Percentiles rank a stretch among this genome's conserved stretches.
Evolutionary conservation across 306 rosid genomes (phyloP).

Genomic region (Rubus idaeus): DNA sequence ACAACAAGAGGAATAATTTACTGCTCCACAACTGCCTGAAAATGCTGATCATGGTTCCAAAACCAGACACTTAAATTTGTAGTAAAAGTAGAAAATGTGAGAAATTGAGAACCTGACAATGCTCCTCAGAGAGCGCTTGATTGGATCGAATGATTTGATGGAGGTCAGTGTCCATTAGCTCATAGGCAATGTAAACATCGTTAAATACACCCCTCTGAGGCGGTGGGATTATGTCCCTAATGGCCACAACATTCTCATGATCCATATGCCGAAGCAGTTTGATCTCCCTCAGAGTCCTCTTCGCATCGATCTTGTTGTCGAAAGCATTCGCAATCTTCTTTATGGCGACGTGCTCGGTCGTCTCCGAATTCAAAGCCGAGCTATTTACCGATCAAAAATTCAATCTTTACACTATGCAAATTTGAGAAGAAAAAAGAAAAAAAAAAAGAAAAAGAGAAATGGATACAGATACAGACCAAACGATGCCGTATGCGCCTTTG

Average conservation of each 20-base stretch:
- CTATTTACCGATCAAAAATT: slow-evolving; percentile 22
- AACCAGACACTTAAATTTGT: not conserved
- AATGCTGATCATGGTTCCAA: too few species aligned
- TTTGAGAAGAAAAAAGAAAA: not conserved
- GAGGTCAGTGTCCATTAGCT: slow-evolving; percentile 98
- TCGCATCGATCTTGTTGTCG: slow-evolving; percentile 92
- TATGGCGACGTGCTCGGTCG: slow-evolving; percentile 83
- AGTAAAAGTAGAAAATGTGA: not conserved
- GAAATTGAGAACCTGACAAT: slow-evolving; percentile 67
- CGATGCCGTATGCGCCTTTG: slow-evolving; percentile 97
- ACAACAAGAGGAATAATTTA: not conserved
- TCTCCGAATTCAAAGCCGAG: slow-evolving; percentile 84
- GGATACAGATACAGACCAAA: slow-evolving; percentile 51
- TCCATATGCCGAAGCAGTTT: slow-evolving; percentile 98
- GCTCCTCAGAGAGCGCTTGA: slow-evolving; percentile 93
- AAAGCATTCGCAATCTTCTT: slow-evolving; percentile 97
- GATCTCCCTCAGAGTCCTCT: slow-evolving; percentile 97
- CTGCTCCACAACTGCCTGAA: not conserved
- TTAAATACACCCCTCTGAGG: slow-evolving; percentile 74
- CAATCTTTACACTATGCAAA: not conserved
- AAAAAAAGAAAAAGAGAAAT: not conserved
- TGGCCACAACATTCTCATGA: slow-evolving; percentile 95
- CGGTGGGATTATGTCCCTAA: slow-evolving; percentile 93
- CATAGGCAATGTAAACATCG: slow-evolving; percentile 96
- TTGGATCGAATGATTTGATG: slow-evolving; percentile 94